These are phyloP conservation scores for Ogataea haglerorum DNA, from an alignment of 805 yeast species.

Conservation along the genomic window DNA sequence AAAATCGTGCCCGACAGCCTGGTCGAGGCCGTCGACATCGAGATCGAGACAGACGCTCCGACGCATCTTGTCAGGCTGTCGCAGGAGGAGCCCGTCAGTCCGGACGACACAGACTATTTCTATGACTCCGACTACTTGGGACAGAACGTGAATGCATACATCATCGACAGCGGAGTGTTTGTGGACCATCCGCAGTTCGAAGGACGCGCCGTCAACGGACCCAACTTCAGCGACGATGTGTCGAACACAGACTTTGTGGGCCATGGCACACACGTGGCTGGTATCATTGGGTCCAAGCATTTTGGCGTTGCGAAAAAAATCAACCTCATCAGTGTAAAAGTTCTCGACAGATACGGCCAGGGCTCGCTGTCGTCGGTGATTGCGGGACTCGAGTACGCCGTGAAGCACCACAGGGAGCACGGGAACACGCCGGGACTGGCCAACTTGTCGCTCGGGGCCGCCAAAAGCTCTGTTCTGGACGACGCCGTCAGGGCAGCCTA, in stretches of 20 bases:
- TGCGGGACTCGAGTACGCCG: constrained; percentile 65
- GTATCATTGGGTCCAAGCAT: constrained; percentile 71
- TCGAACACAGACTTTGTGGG: constrained; percentile 68
- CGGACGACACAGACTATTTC: constrained; percentile 39
- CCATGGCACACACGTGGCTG: constrained; percentile 95
- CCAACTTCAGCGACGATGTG: constrained; percentile 59
- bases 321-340: constrained; percentile 68
- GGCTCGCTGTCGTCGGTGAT: constrained; percentile 68
- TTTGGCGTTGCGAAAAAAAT: constrained; percentile 81
- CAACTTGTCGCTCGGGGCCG: constrained; percentile 79
- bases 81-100: constrained; percentile 35
- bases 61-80: constrained; percentile 64
- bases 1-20: constrained; percentile 66
- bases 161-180: constrained; percentile 81
- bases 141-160: constrained; percentile 63
- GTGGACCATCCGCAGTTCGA: constrained; percentile 60
- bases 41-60: constrained; percentile 38
- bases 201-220: constrained; percentile 57
- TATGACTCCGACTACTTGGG: constrained; percentile 51
- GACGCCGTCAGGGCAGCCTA: constrained; percentile 74
- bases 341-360: constrained; percentile 61
- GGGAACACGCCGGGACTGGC: constrained; percentile 53
- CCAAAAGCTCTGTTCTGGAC: constrained; percentile 61
- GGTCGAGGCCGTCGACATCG: constrained; percentile 52
- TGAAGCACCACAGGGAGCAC: constrained; percentile 46